Evolutionary conservation across 177 flowering plant species (phyloP), one percentile per base, ranked within the genome.

Genomic region (Vitis hybrid): DNA sequence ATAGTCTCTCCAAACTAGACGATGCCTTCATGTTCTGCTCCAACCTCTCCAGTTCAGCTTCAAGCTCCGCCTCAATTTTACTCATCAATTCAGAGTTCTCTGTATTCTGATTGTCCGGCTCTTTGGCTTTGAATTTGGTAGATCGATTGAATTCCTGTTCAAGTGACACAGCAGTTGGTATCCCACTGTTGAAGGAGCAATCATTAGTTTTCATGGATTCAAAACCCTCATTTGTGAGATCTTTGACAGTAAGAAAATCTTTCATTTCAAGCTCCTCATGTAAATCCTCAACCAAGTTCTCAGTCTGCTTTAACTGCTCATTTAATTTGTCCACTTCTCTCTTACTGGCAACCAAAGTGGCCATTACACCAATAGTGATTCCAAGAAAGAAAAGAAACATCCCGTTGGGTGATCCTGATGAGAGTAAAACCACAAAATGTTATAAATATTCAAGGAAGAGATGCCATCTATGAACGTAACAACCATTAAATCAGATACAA

Each of bases 251-350:
- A 57, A 87, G 57, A 5, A 79, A 76, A 75, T 86, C 88, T 81
- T 86, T 91, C 97, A 91, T 89, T 72, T 91, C 93, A 48, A 91
- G 84, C 79, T 91, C 97, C 64, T 91, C 97, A 9, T 91, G 90
- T 60, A 91, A 77, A 82, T 89, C 97, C 79, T 88, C 84, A 58
- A 89, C 91, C 73, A 89, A 73, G 73, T 83, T 87, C 71, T 91
- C 84, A 4, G 72, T 82, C 72, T 89, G 89, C 80, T 80, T 82
- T 75, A 89, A 69, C 76, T 75, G 69, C 18, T 80, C 86, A 59
- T 78, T 83, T 71, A 89, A 56, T 19, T 84, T 84, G 58, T 89
- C 83, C 11, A 87, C 77, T 80, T 89, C 91, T 63, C 60, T 76
- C 78, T 76, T 85, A 68, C 78, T 78, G 50, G 82, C 70, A 55